phyloP scores from a whole-genome alignment of 2,329 filamentous ascomycete species.

The Aspergillus hortae region DNA sequence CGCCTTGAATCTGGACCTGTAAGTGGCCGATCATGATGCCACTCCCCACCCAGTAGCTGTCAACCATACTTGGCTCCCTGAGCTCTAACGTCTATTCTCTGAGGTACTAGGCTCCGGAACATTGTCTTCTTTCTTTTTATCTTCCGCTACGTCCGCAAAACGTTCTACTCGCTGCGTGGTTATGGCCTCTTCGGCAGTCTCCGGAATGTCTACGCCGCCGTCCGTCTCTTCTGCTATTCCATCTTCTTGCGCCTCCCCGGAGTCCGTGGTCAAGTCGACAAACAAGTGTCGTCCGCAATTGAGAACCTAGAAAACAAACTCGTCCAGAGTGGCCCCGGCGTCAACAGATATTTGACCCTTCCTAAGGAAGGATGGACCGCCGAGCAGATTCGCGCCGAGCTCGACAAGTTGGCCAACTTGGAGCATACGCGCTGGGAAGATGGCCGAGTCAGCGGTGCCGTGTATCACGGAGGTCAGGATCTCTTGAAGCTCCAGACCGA shows the following conservation, averaged over 20 bases:
- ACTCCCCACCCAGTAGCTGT: neutral
- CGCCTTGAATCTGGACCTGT: slow-evolving; percentile 42
- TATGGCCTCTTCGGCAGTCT: slow-evolving; percentile 80
- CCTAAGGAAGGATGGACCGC: slow-evolving; percentile 80
- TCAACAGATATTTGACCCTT: slow-evolving; percentile 70
- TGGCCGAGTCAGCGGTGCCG: slow-evolving; percentile 86
- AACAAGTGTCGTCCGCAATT: slow-evolving; percentile 76
- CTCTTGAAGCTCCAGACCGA: slow-evolving; percentile 83
- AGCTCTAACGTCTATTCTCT: slow-evolving; percentile 8
- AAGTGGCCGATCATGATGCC: slow-evolving; percentile 9
- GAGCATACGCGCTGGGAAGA: slow-evolving; percentile 97
- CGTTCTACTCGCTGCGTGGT: slow-evolving; percentile 80
- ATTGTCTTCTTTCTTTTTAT: slow-evolving; percentile 86
- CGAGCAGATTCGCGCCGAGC: slow-evolving; percentile 74
- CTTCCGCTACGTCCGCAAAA: slow-evolving; percentile 74
- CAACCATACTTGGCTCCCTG: neutral
- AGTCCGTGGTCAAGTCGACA: slow-evolving; percentile 78
- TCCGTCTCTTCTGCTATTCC: slow-evolving; percentile 73
- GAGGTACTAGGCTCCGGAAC: slow-evolving; percentile 65
- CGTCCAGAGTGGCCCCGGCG: slow-evolving; percentile 66
- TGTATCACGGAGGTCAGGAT: slow-evolving; percentile 88
- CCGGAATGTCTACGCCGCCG: slow-evolving; percentile 67
- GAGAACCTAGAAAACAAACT: slow-evolving; percentile 80
- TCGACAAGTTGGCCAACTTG: slow-evolving; percentile 75
- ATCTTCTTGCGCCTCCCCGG: slow-evolving; percentile 83